A percentile compares a stretch with the other conserved stretches of the same genome.
Conservation (phyloP, 208 protist species). For the Trypanosoma conorhini region DNA sequence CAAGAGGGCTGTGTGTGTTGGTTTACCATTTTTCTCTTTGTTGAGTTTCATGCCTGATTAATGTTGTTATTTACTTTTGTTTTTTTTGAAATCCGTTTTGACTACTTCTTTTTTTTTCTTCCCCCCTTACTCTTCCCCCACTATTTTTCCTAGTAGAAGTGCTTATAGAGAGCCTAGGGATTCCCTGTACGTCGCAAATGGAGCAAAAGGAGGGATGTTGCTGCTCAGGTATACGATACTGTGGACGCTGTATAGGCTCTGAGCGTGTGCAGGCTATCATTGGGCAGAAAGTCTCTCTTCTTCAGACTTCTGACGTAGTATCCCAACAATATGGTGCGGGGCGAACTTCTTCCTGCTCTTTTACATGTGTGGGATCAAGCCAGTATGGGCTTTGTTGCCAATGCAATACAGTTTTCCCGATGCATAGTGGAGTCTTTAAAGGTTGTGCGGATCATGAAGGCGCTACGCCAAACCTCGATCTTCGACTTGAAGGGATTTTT, state of each 20-base stretch:
- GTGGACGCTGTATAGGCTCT: slow-evolving; percentile 45
- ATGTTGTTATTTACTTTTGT: not conserved
- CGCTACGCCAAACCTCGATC: not conserved
- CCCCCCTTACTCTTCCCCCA: not conserved
- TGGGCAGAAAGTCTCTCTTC: slow-evolving; percentile 31
- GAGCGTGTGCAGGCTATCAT: slow-evolving; percentile 59
- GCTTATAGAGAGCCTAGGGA: not conserved
- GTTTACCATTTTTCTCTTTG: not conserved
- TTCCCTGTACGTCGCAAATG: not conserved
- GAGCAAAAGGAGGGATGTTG: slow-evolving; percentile 31
- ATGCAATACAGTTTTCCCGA: slow-evolving; percentile 47
- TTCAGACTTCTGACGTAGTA: slow-evolving; percentile 42
- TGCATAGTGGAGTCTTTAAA: slow-evolving; percentile 19
- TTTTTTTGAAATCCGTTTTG: not conserved
- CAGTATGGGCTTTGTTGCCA: slow-evolving; percentile 41
- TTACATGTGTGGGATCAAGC: slow-evolving; percentile 46
- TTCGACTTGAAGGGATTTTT: slow-evolving; percentile 46
- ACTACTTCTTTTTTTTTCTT: slow-evolving; percentile 21
- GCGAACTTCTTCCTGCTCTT: slow-evolving; percentile 77
- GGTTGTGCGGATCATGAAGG: slow-evolving; percentile 49
- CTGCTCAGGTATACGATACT: slow-evolving; percentile 81
- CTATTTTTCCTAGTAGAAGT: not conserved
- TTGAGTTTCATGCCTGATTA: not conserved
- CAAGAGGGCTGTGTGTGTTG: not conserved
- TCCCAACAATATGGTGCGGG: slow-evolving; percentile 42